phyloP scores from a whole-genome alignment of 345 rosid species.

The Eucalyptus victrix region DNA sequence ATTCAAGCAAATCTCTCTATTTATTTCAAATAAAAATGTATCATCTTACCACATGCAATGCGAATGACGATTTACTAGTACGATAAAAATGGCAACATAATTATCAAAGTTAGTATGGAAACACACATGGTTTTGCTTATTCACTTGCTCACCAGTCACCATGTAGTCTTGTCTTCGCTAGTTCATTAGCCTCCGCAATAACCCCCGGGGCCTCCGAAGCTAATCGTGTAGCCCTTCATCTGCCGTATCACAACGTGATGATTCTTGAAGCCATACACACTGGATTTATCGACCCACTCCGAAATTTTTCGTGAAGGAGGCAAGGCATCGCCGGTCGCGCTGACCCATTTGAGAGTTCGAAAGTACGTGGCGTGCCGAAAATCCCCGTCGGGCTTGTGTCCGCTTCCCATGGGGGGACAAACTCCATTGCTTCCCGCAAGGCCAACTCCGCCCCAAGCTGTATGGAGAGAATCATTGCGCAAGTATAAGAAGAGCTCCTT shows the following conservation, averaged over 20 bases:
- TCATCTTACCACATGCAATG: neutral
- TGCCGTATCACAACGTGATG: neutral
- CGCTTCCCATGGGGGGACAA: neutral
- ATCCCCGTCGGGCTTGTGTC: neutral
- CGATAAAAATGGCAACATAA: neutral
- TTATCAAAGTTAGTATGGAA: neutral
- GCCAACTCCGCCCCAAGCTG: neutral
- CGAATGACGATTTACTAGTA: accelerated
- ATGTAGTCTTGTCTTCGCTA: neutral
- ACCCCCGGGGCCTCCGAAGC: neutral
- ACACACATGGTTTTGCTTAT: neutral
- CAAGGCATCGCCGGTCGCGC: neutral
- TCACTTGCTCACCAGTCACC: neutral
- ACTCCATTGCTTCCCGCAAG: neutral
- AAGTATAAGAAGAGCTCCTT: neutral
- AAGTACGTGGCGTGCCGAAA: neutral
- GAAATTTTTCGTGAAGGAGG: neutral
- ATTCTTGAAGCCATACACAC: neutral
- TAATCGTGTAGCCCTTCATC: neutral
- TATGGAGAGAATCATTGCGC: neutral
- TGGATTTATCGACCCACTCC: neutral
- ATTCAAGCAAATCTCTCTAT: no score
- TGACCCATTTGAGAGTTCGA: neutral
- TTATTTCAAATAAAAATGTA: neutral
- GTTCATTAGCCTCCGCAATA: neutral